Evolutionary conservation across 2,329 filamentous ascomycete species (phyloP), one percentile per base, ranked within the genome.

Genomic region (Calonectria hongkongensis): DNA sequence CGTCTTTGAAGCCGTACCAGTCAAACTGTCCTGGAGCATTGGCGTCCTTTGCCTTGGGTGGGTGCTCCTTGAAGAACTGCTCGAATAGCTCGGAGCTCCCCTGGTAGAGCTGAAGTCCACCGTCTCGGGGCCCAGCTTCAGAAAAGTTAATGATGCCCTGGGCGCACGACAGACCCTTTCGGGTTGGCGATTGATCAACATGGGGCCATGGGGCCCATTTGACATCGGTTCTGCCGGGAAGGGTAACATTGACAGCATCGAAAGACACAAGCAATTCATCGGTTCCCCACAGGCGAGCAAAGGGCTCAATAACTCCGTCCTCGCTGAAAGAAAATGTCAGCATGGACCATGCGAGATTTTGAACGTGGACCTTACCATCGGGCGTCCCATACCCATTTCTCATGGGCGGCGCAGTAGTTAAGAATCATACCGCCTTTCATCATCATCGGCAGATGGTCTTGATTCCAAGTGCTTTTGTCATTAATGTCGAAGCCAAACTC

Each of bases 111-210:
- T 56, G 51, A 4, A 56, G 51, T 16, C 51, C 51, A 10, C 51
- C 51, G 13, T 56, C 51, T 56, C 16, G 30, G 13, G 51, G 51
- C 2, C 51, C 51, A 4, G 51, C 51, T 16, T 56, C 51, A 2
- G 51, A 56, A 33, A 56, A 56, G 51, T 56, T 56, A 18, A 56
- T 56, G 30, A 56, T 56, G n/a, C 51, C 30, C 30, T 56, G 51
- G 18, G 30, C 51, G 7, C 51, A 56, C 13, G 51, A 56, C 13
- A 56, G 51, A 7, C 51, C 51, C 18, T 36, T 56, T 12, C 51
- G 51, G 15, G 30, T 56, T 2, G 51, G 51, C 13, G 51, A 56
- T 15, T 56, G 51, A 18, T 56, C 51, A 13, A 56, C 51, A 56
- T 56, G 51, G n/a, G 51, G 51, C 51, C 51, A 56, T 3, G 51